Percentiles rank a stretch among this genome's conserved stretches.
Evolutionary conservation across 83 land plant species (phyloP).

Genomic region (Picea engelmannii): DNA sequence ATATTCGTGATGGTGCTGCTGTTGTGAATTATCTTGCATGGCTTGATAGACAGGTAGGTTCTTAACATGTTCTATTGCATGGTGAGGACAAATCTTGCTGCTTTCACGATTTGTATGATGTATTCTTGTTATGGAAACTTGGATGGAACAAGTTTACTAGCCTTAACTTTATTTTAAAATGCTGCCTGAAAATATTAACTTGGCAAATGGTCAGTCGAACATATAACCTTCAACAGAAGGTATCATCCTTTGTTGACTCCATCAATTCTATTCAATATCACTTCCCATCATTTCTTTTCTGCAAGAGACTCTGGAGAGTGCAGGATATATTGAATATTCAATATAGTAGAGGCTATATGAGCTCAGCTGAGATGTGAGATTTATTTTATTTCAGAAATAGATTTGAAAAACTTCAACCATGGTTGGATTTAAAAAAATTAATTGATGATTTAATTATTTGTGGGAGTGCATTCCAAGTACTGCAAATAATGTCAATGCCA

Average conservation of each 20-base stretch:
- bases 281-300: background rate
- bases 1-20: conserved; percentile 98
- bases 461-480: background rate
- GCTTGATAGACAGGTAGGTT: conserved; percentile 79
- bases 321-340: background rate
- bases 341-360: background rate
- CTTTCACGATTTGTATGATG: background rate
- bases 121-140: background rate
- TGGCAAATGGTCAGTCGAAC: too few species aligned
- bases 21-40: conserved; percentile 90
- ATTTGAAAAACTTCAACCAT: background rate
- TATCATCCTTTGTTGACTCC: too few species aligned
- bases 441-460: background rate
- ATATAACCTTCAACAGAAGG: too few species aligned
- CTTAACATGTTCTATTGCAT: background rate
- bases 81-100: background rate
- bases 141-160: too few species aligned
- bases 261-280: too few species aligned
- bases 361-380: background rate
- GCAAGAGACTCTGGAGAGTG: background rate
- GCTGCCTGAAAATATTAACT: too few species aligned
- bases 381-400: background rate
- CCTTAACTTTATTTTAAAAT: too few species aligned
- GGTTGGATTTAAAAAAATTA: background rate
- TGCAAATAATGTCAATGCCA: background rate